Base-by-base conservation (phyloP, 1,284 basidiomycete species). In the Ustilago shanxiensis region DNA sequence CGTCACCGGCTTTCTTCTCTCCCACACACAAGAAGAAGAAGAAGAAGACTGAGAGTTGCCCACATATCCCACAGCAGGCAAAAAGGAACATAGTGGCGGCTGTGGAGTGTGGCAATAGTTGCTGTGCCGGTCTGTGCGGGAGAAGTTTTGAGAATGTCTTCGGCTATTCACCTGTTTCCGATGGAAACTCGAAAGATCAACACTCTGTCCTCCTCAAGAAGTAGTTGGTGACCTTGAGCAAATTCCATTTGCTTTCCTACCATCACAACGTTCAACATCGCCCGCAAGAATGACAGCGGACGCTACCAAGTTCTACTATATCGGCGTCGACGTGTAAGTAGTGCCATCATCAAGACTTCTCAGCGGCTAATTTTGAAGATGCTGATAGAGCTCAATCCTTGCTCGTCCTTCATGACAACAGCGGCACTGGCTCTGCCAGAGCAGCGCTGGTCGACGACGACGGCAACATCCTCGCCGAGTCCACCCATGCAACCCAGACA, bases 391-490 rank as follows among this genome's bases (percentile, higher is more conserved):
- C 24, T 41, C 6, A 20, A 22, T 60, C 18, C 29, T 45, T 60
- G 3, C 2, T 9, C 20, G n/a, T n/a, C 18, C 2, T 51, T 26
- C 24, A 14, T 4, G 9, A 24, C 33, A 10, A 51, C 39, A 89
- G 88, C 52, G 96, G 96, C 39, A 98, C 96, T 0, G 95, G 96
- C 65, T 98, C 95, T 18, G 95, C 92, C 2, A 91, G 97, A 69
- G 95, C 95, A 0, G 92, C 91, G 33, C 90, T 99, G 47, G 91
- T 97, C 72, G 90, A 91, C 72, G 83, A 87, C n/a, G 88, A 90
- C 47, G 96, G 96, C 58, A 90, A 89, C 52, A 90, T 96, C 71
- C 87, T 93, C 60, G 93, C 94, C 3, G 93, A 93, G 59, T 90
- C 90, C 70, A 91, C 91, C 51, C 90, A 93, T 83, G 90, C 91